These are phyloP conservation scores for Colletotrichum tropicicola DNA, from an alignment of 2,329 filamentous ascomycete species.

Conservation along the genomic window DNA sequence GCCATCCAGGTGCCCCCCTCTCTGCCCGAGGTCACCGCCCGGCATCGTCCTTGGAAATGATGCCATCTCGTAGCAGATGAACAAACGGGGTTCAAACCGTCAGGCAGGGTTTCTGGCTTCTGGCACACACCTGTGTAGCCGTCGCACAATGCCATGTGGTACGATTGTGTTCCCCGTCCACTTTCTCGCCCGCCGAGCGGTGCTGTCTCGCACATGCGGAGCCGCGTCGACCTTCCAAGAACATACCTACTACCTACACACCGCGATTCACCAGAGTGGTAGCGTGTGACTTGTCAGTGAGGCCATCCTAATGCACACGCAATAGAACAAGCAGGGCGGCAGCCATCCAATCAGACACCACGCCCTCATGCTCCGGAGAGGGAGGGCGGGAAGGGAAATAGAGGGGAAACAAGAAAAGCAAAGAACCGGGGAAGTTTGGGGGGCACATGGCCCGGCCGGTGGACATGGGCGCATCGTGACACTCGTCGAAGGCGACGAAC, in stretches of 20 bases:
- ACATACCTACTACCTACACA: not conserved
- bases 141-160: slow-evolving; percentile 21
- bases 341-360: too few species aligned
- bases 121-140: not conserved
- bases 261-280: not conserved
- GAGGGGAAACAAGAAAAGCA: too few species aligned
- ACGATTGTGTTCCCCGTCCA: not conserved
- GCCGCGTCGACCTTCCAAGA: too few species aligned
- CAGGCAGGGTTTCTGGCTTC: not conserved
- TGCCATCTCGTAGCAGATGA: too few species aligned
- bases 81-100: too few species aligned
- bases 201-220: not conserved
- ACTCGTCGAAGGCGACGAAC: not conserved
- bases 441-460: slow-evolving; percentile 9
- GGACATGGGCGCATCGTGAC: slow-evolving; percentile 15
- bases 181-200: not conserved
- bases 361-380: too few species aligned
- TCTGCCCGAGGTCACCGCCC: too few species aligned
- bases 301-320: slow-evolving; percentile 9
- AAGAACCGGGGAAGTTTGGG: too few species aligned
- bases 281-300: not conserved
- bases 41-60: not conserved
- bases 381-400: too few species aligned
- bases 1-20: slow-evolving; percentile 1
- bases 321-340: too few species aligned